These are phyloP conservation scores for Salvia miltiorrhiza DNA, from an alignment of 257 asterid species.

Conservation along the genomic window DNA sequence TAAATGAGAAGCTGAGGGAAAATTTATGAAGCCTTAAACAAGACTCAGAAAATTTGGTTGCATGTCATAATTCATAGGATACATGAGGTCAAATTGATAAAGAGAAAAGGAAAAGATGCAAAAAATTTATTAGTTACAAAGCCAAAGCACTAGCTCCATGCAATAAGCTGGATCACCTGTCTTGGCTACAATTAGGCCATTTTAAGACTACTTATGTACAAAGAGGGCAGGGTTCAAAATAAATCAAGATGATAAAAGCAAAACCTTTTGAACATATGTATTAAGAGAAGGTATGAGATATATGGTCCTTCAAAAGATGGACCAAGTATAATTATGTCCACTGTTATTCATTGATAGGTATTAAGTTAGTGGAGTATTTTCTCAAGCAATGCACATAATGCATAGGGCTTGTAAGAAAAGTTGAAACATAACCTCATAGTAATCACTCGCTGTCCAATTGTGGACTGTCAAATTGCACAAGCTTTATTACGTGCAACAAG, in stretches of 20 bases:
- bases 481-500: neutral
- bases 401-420: too few relatives aligned
- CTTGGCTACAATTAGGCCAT: constrained; percentile 1
- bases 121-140: neutral
- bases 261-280: neutral
- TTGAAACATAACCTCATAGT: too few relatives aligned
- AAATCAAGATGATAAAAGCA: neutral
- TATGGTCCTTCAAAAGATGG: neutral
- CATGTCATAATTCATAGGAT: neutral
- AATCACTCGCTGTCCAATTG: too few relatives aligned
- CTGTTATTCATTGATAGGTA: too few relatives aligned
- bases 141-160: neutral
- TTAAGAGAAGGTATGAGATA: neutral
- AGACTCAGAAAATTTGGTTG: constrained; percentile 5
- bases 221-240: neutral
- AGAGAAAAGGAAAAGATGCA: neutral
- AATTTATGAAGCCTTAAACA: neutral
- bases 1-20: constrained; percentile 4
- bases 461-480: too few relatives aligned
- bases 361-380: too few relatives aligned
- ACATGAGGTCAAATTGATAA: neutral
- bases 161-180: neutral
- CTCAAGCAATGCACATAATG: neutral
- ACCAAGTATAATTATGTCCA: too few relatives aligned
- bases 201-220: neutral